Conservation (phyloP, 208 protist species). For the Eutreptiella sp. region DNA sequence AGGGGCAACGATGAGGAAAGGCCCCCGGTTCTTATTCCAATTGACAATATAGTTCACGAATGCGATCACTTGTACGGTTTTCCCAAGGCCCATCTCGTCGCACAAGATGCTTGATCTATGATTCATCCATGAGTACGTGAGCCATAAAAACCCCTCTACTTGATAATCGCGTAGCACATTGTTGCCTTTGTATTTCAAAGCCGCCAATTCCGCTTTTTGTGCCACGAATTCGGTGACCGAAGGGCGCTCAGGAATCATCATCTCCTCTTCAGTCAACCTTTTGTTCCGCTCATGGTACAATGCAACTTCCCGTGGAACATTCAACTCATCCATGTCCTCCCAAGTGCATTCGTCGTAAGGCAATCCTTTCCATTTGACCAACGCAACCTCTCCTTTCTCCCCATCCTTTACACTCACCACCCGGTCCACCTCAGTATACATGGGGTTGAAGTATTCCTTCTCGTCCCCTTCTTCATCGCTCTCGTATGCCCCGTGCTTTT, state of each 20-base stretch:
- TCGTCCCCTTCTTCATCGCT: too few species aligned
- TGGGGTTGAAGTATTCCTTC: too few species aligned
- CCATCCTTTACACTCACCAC: too few species aligned
- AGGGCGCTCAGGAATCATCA: too few species aligned
- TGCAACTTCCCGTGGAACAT: conserved; percentile 7
- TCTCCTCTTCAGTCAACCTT: too few species aligned
- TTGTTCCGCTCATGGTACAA: too few species aligned
- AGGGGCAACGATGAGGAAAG: conserved; percentile 92
- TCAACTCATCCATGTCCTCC: conserved; percentile 38
- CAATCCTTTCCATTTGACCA: conserved; percentile 56
- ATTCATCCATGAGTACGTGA: conserved; percentile 71
- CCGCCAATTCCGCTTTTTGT: too few species aligned
- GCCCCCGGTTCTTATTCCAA: conserved; percentile 73
- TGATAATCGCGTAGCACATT: conserved; percentile 83
- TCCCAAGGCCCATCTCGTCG: conserved; percentile 97
- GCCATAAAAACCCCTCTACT: conserved; percentile 90
- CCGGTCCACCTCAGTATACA: too few species aligned
- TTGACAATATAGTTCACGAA: conserved; percentile 89
- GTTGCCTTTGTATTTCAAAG: too few species aligned
- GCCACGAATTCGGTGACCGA: too few species aligned
- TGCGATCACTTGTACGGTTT: conserved; percentile 89
- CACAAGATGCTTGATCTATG: conserved; percentile 78
- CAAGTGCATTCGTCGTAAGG: conserved; percentile 62
- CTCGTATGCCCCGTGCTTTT: too few species aligned
- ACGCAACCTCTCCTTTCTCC: too few species aligned